These are phyloP conservation scores for Mortierella sp. DNA, from an alignment of 371 early-diverging fungal genomes.

Conservation along the genomic window DNA sequence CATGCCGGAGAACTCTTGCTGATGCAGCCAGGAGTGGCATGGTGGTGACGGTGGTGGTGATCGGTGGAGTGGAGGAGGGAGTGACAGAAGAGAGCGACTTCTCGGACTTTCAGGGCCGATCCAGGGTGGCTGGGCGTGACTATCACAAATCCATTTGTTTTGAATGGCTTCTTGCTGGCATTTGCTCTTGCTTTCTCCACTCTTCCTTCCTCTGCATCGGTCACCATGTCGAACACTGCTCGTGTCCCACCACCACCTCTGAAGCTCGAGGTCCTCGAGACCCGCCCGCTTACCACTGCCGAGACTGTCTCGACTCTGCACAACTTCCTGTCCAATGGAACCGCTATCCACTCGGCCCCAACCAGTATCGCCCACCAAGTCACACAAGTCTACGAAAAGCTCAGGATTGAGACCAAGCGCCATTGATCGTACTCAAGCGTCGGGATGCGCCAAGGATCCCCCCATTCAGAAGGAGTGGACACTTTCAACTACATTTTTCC, in stretches of 20 bases:
- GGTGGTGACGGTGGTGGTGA: background rate
- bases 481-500: no score
- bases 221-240: conserved; percentile 17
- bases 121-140: conserved; percentile 3
- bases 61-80: background rate
- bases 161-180: background rate
- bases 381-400: conserved; percentile 47
- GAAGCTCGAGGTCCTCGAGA: conserved; percentile 41
- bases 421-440: background rate
- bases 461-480: no score
- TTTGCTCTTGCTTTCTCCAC: background rate
- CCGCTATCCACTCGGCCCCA: conserved; percentile 50
- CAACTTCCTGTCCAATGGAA: conserved; percentile 44
- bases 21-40: conserved; percentile 11
- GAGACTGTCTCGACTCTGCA: conserved; percentile 35
- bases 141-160: background rate
- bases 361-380: conserved; percentile 51
- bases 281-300: conserved; percentile 19
- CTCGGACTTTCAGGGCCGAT: background rate
- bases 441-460: no score
- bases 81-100: background rate
- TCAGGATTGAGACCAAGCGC: conserved; percentile 47
- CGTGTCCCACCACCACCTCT: conserved; percentile 42
- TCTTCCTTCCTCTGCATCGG: background rate
- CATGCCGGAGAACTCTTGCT: conserved; percentile 1